Evolutionary conservation across 2,329 filamentous ascomycete species (phyloP).

Genomic region (Dothistroma pini): DNA sequence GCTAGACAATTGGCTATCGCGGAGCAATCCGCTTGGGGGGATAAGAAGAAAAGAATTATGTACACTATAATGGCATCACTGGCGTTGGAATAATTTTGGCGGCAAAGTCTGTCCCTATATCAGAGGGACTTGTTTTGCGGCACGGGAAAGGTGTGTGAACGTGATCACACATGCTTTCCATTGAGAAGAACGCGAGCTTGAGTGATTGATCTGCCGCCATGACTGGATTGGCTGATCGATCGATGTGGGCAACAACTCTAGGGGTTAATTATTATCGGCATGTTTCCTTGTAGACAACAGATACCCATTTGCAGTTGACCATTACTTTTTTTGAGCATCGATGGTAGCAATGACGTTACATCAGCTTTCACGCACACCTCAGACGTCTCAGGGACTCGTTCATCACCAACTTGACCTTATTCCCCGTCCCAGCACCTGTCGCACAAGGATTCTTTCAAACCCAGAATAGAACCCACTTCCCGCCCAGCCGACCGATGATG

Average conservation of each 20-base stretch:
- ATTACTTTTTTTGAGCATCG: background rate
- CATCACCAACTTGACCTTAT: background rate
- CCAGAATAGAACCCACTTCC: conserved; percentile 2
- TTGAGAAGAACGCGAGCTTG: background rate
- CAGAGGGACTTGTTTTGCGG: background rate
- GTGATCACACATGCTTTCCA: background rate
- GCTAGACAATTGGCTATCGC: conserved; percentile 16
- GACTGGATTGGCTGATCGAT: background rate
- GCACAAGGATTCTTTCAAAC: conserved; percentile 5
- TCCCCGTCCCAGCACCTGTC: background rate
- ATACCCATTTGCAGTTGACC: conserved; percentile 9
- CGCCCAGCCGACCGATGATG: conserved; percentile 13
- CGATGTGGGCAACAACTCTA: background rate
- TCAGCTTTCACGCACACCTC: background rate
- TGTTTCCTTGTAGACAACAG: conserved; percentile 13
- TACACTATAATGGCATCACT: conserved; percentile 15
- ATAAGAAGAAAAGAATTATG: conserved; percentile 19
- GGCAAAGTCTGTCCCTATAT: background rate
- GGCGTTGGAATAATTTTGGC: conserved; percentile 12
- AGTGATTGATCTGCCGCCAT: background rate
- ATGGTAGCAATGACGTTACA: conserved; percentile 7
- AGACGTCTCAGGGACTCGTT: background rate
- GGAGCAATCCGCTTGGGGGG: conserved; percentile 21
- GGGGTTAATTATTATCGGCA: background rate
- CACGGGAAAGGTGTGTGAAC: background rate